These are phyloP conservation scores for Climacium dendroides DNA, from an alignment of 225 moss, liverwort and hornwort species.

Conservation along the genomic window DNA sequence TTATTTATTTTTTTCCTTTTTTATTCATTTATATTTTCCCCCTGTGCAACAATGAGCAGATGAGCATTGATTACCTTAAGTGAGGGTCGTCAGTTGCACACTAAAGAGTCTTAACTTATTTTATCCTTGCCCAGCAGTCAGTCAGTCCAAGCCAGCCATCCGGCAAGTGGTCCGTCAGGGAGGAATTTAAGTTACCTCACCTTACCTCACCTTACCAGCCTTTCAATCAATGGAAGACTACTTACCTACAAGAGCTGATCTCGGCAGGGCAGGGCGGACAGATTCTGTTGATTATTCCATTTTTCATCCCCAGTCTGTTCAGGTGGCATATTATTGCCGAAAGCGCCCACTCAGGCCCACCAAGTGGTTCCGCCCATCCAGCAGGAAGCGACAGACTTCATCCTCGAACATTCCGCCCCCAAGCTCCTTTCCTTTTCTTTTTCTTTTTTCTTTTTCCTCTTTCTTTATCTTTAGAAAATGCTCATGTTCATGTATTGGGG, in stretches of 20 bases:
- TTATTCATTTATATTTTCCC: too few relatives aligned
- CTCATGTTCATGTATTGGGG: neutral
- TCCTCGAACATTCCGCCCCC: neutral
- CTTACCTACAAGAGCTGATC: too few relatives aligned
- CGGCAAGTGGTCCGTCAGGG: neutral
- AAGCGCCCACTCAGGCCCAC: neutral
- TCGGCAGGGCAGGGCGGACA: neutral
- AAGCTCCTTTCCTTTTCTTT: too few relatives aligned
- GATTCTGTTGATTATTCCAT: neutral
- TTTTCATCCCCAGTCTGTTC: neutral
- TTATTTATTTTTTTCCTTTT: rapidly evolving
- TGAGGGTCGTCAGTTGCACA: neutral
- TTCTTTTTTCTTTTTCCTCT: too few relatives aligned
- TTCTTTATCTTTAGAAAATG: too few relatives aligned
- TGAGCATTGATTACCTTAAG: neutral
- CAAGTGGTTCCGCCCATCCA: neutral
- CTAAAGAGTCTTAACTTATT: neutral
- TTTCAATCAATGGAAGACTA: neutral
- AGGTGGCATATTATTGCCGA: neutral
- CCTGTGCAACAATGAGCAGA: neutral
- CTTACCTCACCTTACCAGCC: too few relatives aligned
- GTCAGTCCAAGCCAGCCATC: neutral
- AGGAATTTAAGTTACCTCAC: too few relatives aligned
- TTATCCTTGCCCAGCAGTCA: neutral
- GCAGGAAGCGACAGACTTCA: neutral